These are phyloP conservation scores for Fusarium redolens DNA, from an alignment of 2,329 filamentous ascomycete species.

Conservation along the genomic window DNA sequence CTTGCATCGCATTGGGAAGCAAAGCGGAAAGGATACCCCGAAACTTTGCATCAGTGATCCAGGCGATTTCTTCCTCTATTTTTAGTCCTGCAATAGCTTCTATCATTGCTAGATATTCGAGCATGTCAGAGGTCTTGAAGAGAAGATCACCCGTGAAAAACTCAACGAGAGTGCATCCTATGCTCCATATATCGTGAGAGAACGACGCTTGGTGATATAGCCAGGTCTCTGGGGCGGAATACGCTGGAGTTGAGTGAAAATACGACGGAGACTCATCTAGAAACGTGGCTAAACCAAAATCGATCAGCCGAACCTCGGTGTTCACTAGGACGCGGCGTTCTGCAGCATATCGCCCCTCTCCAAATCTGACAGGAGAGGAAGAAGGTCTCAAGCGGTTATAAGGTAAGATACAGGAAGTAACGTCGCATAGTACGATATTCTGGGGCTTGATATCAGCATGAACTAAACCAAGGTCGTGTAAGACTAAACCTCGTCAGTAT, in stretches of 20 bases:
- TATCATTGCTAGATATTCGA: constrained; percentile 81
- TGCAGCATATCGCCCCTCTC: constrained; percentile 65
- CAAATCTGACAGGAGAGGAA: constrained; percentile 55
- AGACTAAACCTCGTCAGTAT: constrained; percentile 63
- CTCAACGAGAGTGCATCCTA: constrained; percentile 76
- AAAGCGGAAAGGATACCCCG: background rate
- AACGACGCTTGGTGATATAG: constrained; percentile 72
- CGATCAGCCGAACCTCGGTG: constrained; percentile 75
- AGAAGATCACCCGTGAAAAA: constrained; percentile 77
- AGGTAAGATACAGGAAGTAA: constrained; percentile 74
- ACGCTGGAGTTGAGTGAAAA: constrained; percentile 70
- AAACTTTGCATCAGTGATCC: background rate
- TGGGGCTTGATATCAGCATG: constrained; percentile 84
- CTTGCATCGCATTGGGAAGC: background rate
- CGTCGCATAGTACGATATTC: constrained; percentile 74
- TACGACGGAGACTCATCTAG: constrained; percentile 78
- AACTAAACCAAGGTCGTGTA: constrained; percentile 97
- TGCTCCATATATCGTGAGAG: constrained; percentile 79
- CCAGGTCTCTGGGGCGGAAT: constrained; percentile 74
- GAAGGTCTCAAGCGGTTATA: constrained; percentile 77
- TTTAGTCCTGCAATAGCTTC: constrained; percentile 70
- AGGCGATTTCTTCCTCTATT: constrained; percentile 64
- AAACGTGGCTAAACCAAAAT: constrained; percentile 77
- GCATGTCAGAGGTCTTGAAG: constrained; percentile 77
- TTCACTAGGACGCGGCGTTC: constrained; percentile 73